Percentiles rank a stretch among this genome's conserved stretches.
Conservation (phyloP, 2,329 filamentous ascomycete species). For the Colletotrichum musae region DNA sequence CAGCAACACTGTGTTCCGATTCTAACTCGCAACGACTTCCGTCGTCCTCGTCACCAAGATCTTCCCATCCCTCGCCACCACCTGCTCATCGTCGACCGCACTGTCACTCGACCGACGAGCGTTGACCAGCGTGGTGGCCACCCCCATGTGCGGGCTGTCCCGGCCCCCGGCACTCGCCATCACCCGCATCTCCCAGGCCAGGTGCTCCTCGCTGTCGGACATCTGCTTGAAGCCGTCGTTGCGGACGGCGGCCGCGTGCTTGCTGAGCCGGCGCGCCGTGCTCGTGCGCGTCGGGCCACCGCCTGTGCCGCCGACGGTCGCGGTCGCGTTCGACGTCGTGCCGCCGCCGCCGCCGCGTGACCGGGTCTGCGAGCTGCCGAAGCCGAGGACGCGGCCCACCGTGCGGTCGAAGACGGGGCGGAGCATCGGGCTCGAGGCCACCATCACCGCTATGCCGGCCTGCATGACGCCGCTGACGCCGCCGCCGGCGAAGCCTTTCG, state of each 20-base stretch:
- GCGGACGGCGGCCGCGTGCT: background rate
- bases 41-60: background rate
- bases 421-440: constrained; percentile 42
- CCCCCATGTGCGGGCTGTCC: background rate
- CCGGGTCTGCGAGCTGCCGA: constrained; percentile 3
- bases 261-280: background rate
- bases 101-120: background rate
- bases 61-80: background rate
- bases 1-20: background rate
- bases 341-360: background rate
- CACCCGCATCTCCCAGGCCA: constrained; percentile 38
- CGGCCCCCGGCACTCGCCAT: background rate
- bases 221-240: constrained; percentile 38
- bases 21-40: background rate
- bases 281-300: background rate
- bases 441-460: constrained; percentile 41
- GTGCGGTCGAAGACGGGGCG: constrained; percentile 43
- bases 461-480: constrained; percentile 39
- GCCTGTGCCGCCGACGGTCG: no score
- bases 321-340: background rate
- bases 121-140: background rate
- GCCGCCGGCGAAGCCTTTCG: constrained; percentile 32
- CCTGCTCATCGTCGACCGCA: background rate
- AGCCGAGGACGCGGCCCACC: constrained; percentile 23
- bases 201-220: constrained; percentile 43